A percentile compares a stretch with the other conserved stretches of the same genome.
Conservation (phyloP, 306 rosid species). For the Malus sylvestris region DNA sequence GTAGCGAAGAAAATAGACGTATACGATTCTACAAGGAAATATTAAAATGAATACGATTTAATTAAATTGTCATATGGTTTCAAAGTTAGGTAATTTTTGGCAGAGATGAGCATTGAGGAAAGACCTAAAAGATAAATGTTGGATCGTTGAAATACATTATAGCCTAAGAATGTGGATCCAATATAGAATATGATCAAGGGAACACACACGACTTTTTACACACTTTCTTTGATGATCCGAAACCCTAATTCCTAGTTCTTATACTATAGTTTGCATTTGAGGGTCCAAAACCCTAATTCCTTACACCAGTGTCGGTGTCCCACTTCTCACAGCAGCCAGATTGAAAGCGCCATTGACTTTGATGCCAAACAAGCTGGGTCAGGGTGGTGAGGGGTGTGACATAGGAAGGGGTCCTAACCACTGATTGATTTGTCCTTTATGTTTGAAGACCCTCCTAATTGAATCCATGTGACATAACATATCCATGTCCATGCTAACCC, state of each 20-base stretch:
- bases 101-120: too few species aligned
- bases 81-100: too few species aligned
- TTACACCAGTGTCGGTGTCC: conserved; percentile 17
- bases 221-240: background rate
- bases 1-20: background rate
- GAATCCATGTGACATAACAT: conserved; percentile 29
- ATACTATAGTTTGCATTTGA: conserved; percentile 2
- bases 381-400: background rate
- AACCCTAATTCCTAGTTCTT: conserved; percentile 28
- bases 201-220: background rate
- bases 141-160: too few species aligned
- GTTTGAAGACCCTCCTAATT: conserved; percentile 28
- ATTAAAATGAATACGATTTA: too few species aligned
- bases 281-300: conserved; percentile 36
- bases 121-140: too few species aligned
- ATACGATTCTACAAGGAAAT: too few species aligned
- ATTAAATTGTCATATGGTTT: too few species aligned
- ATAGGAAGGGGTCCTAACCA: conserved; percentile 24
- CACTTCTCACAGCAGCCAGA: conserved; percentile 19
- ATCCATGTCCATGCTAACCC: conserved; percentile 6
- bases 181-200: background rate
- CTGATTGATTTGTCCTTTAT: conserved; percentile 40
- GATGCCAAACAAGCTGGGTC: conserved; percentile 27
- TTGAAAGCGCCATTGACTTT: conserved; percentile 24
- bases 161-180: background rate